phyloP scores from a whole-genome alignment of 1,284 basidiomycete genomes.

The Leccinum griseonigrum region DNA sequence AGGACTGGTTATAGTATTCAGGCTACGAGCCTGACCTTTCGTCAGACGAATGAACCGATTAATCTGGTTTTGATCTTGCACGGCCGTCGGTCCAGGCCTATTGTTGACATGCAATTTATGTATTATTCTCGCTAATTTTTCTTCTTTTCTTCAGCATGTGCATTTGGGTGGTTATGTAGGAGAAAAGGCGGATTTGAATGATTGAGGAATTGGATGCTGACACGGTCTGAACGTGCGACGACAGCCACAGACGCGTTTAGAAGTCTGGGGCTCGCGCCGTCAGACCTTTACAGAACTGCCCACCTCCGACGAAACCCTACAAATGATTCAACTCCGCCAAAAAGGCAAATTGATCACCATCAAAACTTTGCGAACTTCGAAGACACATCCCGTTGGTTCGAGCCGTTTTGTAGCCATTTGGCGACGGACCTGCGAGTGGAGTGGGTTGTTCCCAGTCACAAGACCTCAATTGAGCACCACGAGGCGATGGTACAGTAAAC shows the following conservation, averaged over 20 bases:
- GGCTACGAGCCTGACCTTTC: not conserved
- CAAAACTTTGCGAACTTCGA: not conserved
- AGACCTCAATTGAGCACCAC: not conserved
- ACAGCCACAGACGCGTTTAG: not conserved
- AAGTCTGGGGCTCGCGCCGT: not conserved
- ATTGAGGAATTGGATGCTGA: not conserved
- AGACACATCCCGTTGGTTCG: not conserved
- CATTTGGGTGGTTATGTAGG: not conserved
- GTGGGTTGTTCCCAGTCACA: not conserved
- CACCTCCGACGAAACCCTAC: not conserved
- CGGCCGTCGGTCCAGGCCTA: no score
- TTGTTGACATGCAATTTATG: not conserved
- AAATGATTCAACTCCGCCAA: not conserved
- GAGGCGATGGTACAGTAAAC: not conserved
- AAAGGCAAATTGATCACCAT: not conserved
- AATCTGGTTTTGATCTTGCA: not conserved
- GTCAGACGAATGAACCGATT: not conserved
- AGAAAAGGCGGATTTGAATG: not conserved
- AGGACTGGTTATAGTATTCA: no score
- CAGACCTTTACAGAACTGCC: not conserved
- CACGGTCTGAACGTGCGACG: not conserved
- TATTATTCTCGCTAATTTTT: not conserved
- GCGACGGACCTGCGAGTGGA: constrained; percentile 3
- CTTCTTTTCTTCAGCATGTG: not conserved
- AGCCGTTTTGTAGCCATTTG: not conserved